Percentiles rank a stretch among this genome's conserved stretches.
Conservation (phyloP, 148 eudicot species). For the Rhododendron ovatum region DNA sequence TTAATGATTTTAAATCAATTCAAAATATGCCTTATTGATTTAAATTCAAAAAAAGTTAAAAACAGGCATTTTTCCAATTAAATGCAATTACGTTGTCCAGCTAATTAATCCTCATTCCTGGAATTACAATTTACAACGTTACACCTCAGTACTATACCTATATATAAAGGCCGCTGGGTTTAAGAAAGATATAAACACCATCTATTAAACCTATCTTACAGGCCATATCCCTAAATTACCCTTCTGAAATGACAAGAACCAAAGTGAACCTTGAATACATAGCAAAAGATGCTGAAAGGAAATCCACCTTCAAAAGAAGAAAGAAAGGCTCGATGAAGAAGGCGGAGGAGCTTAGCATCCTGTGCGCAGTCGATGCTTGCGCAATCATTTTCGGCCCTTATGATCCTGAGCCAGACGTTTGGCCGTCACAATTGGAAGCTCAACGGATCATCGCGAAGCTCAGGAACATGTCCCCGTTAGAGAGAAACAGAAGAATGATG, state of each 20-base stretch:
- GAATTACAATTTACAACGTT: not conserved
- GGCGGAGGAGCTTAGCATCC: not conserved
- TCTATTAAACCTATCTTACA: not conserved
- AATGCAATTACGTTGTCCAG: not conserved
- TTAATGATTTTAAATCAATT: not conserved
- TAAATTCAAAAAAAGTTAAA: not conserved
- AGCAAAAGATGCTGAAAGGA: not conserved
- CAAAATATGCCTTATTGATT: not conserved
- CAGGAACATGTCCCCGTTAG: not conserved
- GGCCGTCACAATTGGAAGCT: not conserved
- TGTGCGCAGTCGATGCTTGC: not conserved
- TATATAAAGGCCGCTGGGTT: no score
- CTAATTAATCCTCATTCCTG: not conserved
- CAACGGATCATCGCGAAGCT: not conserved
- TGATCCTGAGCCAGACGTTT: not conserved
- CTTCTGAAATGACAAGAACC: not conserved
- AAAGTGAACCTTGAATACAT: not conserved
- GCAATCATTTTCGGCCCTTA: not conserved
- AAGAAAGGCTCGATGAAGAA: not conserved
- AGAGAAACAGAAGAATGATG: not conserved
- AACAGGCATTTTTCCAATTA: not conserved
- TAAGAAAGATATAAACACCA: not conserved
- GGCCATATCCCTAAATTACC: not conserved
- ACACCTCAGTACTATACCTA: not conserved
- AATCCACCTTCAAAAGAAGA: not conserved